Percentiles rank a stretch among this genome's conserved stretches.
phyloP scores from a whole-genome alignment of 1,284 basidiomycete species.

The Ustilago sp. region DNA sequence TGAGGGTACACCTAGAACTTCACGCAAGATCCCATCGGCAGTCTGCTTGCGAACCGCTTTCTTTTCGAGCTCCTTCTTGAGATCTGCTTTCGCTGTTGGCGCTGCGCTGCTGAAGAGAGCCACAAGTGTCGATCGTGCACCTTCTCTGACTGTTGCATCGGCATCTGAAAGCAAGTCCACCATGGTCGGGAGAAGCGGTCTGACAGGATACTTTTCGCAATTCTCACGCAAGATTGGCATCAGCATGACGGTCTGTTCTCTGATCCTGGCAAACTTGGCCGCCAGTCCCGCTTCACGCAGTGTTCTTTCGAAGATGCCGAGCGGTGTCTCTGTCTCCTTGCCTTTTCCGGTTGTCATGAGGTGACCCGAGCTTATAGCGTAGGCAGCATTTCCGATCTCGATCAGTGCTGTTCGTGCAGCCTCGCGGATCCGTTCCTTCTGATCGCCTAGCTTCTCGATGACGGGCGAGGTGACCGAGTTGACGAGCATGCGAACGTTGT shows the following conservation, averaged over 20 bases:
- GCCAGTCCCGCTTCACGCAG: slow-evolving; percentile 81
- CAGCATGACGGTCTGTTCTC: slow-evolving; percentile 72
- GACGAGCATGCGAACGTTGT: slow-evolving; percentile 57
- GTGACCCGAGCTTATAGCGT: slow-evolving; percentile 72
- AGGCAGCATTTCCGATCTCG: slow-evolving; percentile 78
- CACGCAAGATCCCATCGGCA: slow-evolving; percentile 71
- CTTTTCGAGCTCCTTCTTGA: slow-evolving; percentile 86
- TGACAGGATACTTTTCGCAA: slow-evolving; percentile 77
- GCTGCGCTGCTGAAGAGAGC: slow-evolving; percentile 84
- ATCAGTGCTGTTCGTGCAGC: slow-evolving; percentile 82
- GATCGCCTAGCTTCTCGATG: slow-evolving; percentile 84
- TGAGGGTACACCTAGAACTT: slow-evolving; percentile 67
- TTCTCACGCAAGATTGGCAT: slow-evolving; percentile 46
- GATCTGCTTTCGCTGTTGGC: slow-evolving; percentile 86
- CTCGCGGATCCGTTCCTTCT: slow-evolving; percentile 77
- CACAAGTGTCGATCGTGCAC: slow-evolving; percentile 82
- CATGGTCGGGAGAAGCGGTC: slow-evolving; percentile 82
- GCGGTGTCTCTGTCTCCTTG: slow-evolving; percentile 81
- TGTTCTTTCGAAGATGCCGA: slow-evolving; percentile 80
- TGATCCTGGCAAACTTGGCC: slow-evolving; percentile 74
- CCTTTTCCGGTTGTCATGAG: slow-evolving; percentile 73
- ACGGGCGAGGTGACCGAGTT: slow-evolving; percentile 80
- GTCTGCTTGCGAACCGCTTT: slow-evolving; percentile 77
- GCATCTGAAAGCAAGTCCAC: slow-evolving; percentile 89
- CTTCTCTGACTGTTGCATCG: slow-evolving; percentile 88